Conservation (phyloP, 2,329 filamentous ascomycete species). For the Venturia effusa region DNA sequence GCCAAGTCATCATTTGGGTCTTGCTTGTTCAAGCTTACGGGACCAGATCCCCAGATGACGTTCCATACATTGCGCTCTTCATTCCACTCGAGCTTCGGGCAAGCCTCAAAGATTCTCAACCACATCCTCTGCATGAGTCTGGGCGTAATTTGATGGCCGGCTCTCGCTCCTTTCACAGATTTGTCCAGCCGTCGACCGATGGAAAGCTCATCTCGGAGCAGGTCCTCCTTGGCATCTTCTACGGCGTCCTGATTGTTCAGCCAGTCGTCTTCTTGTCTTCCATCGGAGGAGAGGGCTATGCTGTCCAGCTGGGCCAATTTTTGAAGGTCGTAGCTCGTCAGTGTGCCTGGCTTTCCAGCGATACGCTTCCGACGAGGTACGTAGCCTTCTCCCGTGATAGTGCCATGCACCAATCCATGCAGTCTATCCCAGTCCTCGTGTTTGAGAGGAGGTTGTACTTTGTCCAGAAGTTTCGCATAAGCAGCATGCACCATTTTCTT, state of each 20-base stretch:
- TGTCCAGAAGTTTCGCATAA: slow-evolving; percentile 32
- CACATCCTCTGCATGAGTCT: slow-evolving; percentile 38
- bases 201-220: slow-evolving; percentile 20
- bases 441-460: slow-evolving; percentile 34
- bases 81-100: background rate
- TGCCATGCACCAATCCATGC: slow-evolving; percentile 27
- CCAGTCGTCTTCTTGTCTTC: slow-evolving; percentile 1
- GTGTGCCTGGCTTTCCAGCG: background rate
- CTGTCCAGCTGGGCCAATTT: background rate
- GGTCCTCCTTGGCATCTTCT: slow-evolving; percentile 13
- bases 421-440: slow-evolving; percentile 33
- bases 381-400: slow-evolving; percentile 18
- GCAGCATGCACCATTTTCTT: slow-evolving; percentile 32
- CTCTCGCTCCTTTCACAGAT: slow-evolving; percentile 13
- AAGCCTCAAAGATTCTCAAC: slow-evolving; percentile 10
- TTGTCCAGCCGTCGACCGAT: slow-evolving; percentile 17
- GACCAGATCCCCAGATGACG: slow-evolving; percentile 1
- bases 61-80: background rate
- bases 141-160: slow-evolving; percentile 28
- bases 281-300: background rate
- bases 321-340: slow-evolving; percentile 5
- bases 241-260: background rate
- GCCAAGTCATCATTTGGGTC: background rate
- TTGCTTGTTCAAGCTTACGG: background rate
- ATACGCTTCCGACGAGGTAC: slow-evolving; percentile 15